These are phyloP conservation scores for Raphidocelis subcapitata DNA, from an alignment of 139 green algal species.

Conservation along the genomic window DNA sequence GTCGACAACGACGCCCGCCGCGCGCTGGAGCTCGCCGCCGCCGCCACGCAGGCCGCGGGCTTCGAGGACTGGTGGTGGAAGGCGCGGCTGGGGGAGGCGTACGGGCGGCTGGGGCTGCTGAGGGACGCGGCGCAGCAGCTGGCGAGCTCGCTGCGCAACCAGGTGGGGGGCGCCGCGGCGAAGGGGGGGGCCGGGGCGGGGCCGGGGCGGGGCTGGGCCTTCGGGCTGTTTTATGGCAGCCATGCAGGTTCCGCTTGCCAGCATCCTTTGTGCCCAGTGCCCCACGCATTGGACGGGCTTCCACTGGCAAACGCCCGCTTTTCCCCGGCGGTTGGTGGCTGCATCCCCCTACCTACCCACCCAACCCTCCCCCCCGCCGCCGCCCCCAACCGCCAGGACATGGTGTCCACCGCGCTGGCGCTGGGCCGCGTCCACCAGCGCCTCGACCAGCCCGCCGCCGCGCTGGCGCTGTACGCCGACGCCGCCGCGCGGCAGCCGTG, in stretches of 20 bases:
- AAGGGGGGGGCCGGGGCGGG: too few relatives aligned
- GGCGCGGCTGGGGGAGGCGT: slow-evolving; percentile 74
- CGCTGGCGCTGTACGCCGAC: slow-evolving; percentile 58
- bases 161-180: slow-evolving; percentile 9
- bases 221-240: too few relatives aligned
- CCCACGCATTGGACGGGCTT: too few relatives aligned
- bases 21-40: slow-evolving; percentile 65
- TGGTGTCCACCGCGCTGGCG: slow-evolving; percentile 58
- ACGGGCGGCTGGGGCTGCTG: slow-evolving; percentile 81
- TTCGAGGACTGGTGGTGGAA: slow-evolving; percentile 87
- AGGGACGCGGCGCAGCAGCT: slow-evolving; percentile 78
- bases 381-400: too few relatives aligned
- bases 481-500: slow-evolving; percentile 45
- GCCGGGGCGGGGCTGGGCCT: too few relatives aligned
- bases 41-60: slow-evolving; percentile 40
- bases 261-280: too few relatives aligned
- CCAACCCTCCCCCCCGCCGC: too few relatives aligned
- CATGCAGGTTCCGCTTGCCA: too few relatives aligned
- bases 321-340: too few relatives aligned
- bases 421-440: slow-evolving; percentile 72
- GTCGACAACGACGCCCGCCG: slow-evolving; percentile 78
- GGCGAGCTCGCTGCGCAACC: slow-evolving; percentile 45
- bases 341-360: too few relatives aligned
- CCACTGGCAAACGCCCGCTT: too few relatives aligned
- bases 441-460: slow-evolving; percentile 72